These are phyloP conservation scores for Xylaria venustula DNA, from an alignment of 495 filamentous ascomycete species.

Conservation along the genomic window DNA sequence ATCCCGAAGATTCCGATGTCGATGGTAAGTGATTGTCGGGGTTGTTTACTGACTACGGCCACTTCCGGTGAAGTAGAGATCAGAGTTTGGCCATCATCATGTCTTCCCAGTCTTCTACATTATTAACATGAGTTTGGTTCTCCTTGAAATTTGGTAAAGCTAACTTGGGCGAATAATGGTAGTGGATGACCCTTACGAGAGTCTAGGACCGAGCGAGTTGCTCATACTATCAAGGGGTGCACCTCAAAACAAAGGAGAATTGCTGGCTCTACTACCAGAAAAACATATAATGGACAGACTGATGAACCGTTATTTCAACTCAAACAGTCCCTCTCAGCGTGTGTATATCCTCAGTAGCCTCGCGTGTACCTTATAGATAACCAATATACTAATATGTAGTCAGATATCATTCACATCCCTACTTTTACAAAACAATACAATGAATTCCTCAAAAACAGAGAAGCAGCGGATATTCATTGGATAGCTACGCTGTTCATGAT, in stretches of 20 bases:
- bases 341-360: slow-evolving; percentile 7
- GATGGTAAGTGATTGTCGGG: not conserved
- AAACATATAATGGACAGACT: slow-evolving; percentile 39
- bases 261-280: slow-evolving; percentile 40
- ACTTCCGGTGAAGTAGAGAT: not conserved
- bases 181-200: slow-evolving; percentile 26
- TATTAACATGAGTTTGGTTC: not conserved
- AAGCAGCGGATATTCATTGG: slow-evolving; percentile 38
- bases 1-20: slow-evolving; percentile 31
- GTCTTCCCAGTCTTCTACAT: not conserved
- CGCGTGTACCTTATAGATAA: not conserved
- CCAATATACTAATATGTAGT: slow-evolving; percentile 3
- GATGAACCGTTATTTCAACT: slow-evolving; percentile 50
- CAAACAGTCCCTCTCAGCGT: slow-evolving; percentile 45
- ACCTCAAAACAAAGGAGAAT: slow-evolving; percentile 31
- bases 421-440: slow-evolving; percentile 49
- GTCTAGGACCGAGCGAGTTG: slow-evolving; percentile 28
- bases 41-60: not conserved
- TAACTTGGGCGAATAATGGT: not conserved
- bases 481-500: slow-evolving; percentile 45
- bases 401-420: slow-evolving; percentile 44
- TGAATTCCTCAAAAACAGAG: slow-evolving; percentile 45
- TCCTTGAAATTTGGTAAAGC: not conserved
- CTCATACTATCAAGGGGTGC: slow-evolving; percentile 29
- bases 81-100: no score